These are phyloP conservation scores for Botrytis sinoallii DNA, from an alignment of 2,329 filamentous ascomycete species.

Conservation along the genomic window DNA sequence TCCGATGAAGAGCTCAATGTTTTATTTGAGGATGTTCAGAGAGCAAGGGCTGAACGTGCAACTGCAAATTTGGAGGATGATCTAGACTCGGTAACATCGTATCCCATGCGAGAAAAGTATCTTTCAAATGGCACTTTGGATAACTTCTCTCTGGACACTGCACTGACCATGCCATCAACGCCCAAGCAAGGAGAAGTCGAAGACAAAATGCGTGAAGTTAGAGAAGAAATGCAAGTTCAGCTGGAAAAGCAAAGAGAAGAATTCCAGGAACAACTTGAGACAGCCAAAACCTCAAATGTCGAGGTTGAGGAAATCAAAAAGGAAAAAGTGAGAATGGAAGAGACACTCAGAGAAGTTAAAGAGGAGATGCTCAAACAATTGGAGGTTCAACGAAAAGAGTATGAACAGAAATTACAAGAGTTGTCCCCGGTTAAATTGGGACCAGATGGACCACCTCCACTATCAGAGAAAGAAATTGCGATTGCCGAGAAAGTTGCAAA, in stretches of 20 bases:
- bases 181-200: constrained; percentile 76
- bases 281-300: constrained; percentile 68
- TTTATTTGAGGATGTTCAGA: constrained; percentile 90
- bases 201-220: constrained; percentile 68
- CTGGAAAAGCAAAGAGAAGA: constrained; percentile 82
- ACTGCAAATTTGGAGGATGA: constrained; percentile 82
- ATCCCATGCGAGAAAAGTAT: constrained; percentile 88
- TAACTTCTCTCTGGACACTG: constrained; percentile 93
- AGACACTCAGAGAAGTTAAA: constrained; percentile 72
- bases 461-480: constrained; percentile 70
- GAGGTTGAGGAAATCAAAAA: constrained; percentile 80
- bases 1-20: constrained; percentile 93
- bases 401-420: constrained; percentile 79
- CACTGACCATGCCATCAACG: constrained; percentile 89
- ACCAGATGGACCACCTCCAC: constrained; percentile 39
- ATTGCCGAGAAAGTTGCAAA: constrained; percentile 64
- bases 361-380: constrained; percentile 87
- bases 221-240: constrained; percentile 80
- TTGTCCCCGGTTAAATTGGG: constrained; percentile 60
- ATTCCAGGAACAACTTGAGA: constrained; percentile 73
- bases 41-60: constrained; percentile 74
- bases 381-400: constrained; percentile 76
- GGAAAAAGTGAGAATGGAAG: constrained; percentile 83
- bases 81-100: constrained; percentile 83
- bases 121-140: constrained; percentile 92